Evolutionary conservation across 2,329 filamentous ascomycete species (phyloP).

Genomic region (Diaporthe ilicicola): DNA sequence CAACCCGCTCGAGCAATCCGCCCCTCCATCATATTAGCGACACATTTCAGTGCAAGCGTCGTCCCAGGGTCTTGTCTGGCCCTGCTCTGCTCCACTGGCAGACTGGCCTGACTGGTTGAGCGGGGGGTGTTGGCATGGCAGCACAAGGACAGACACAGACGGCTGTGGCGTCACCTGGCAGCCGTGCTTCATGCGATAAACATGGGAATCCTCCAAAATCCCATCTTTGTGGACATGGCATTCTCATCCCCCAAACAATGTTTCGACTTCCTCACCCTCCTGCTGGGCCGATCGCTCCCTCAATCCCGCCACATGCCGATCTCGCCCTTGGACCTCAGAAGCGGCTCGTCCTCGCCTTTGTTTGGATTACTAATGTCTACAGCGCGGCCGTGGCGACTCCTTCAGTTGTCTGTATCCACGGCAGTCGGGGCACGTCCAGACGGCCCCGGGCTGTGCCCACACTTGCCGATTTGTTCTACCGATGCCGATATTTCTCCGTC

Average conservation of each 20-base stretch:
- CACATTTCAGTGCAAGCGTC: background rate
- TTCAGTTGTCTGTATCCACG: background rate
- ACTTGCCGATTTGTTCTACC: background rate
- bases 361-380: background rate
- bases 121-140: background rate
- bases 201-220: constrained; percentile 1
- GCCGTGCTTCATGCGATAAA: background rate
- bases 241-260: background rate
- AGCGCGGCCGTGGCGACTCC: background rate
- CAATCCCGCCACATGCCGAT: constrained; percentile 5
- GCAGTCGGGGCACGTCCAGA: no score
- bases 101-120: no score
- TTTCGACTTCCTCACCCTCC: background rate
- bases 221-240: constrained; percentile 13
- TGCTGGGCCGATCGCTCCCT: background rate
- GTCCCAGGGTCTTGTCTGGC: background rate
- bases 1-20: background rate
- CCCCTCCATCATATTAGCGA: background rate
- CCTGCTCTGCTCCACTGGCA: background rate
- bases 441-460: background rate
- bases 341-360: background rate
- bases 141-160: background rate
- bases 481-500: constrained; percentile 9
- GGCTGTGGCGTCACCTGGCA: background rate
- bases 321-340: background rate